Base-by-base conservation (phyloP, 2,329 filamentous ascomycete genomes). In the Dactylellina drechsleri region DNA sequence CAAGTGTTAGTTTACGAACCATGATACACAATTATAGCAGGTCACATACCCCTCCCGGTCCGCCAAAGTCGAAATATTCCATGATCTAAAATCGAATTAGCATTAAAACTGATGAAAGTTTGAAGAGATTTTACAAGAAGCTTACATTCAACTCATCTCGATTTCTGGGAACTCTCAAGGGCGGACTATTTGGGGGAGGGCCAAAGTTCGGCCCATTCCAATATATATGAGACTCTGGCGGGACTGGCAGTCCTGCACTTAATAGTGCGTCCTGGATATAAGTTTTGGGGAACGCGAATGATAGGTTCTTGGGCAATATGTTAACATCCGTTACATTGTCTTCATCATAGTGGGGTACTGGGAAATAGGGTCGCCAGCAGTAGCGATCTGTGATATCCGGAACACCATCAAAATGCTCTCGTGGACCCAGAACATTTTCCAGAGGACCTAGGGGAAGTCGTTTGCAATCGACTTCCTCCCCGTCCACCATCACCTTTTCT, bases 41-140 rank as follows among this genome's bases (percentile, higher is more conserved):
- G 12, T 7, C 13, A 57, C 68, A 47, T 75, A 68, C 71, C 12
- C 71, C 71, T 62, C 64, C 71, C 15, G 58, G 64, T 8, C 71
- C 71, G 41, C 71, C 71, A 45, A 75, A 75, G 40, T 75, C 71
- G n/a, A 75, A 75, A 26, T 75, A 75, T 59, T 75, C 71, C 71
- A 75, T 75, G 12, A 68, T 47, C 71, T 75, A 56, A 12, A 23
- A 60, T 3, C 13, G 13, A 18, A 31, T 75, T 56, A 68, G 71
- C 41, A 4, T 58, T 28, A 36, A 16, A n/a, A 23, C 12, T 7
- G 15, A 23, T 15, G 31, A 43, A 1, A 40, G 54, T 1, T 18
- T 31, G 1, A 16, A 36, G 13, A 13, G 43, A 16, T 45, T 8
- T 18, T 26, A 15, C 12, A 28, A 16, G 2, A 36, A 45, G n/a